Conservation (phyloP, 2,329 filamentous ascomycete species). For the Alternaria conjuncta region DNA sequence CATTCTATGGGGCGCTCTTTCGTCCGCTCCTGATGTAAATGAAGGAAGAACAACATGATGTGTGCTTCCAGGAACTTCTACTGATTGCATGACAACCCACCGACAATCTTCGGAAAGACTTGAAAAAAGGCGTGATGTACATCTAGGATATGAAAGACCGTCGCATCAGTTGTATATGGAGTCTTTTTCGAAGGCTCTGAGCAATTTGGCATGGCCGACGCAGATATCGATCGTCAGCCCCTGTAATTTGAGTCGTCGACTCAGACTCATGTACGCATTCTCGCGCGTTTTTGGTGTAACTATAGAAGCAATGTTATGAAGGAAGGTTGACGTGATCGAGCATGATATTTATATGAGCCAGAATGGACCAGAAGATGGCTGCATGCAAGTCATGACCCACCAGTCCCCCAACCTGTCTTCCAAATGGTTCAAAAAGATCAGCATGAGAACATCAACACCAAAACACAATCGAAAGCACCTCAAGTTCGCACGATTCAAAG, state of each 20-base stretch:
- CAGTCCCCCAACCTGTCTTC: not conserved
- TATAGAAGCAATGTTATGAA: not conserved
- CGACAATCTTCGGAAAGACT: no score
- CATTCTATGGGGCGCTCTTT: no score
- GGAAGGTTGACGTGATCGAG: not conserved
- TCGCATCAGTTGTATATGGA: not conserved
- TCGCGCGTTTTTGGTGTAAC: no score
- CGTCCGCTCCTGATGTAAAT: no score
- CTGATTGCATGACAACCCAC: no score
- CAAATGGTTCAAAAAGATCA: not conserved
- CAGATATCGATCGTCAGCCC: not conserved
- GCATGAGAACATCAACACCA: not conserved
- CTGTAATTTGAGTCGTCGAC: not conserved
- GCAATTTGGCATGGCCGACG: not conserved
- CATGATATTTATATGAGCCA: not conserved
- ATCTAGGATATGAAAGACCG: rapidly evolving
- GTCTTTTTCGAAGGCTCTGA: not conserved
- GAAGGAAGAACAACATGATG: no score
- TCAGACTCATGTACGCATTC: not conserved
- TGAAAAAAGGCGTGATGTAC: not conserved
- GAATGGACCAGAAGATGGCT: not conserved
- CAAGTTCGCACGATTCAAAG: no score
- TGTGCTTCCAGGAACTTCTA: no score
- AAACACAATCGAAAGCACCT: not conserved
- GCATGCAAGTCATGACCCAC: not conserved